Evolutionary conservation across 306 rosid species (phyloP), one percentile per base, ranked within the genome.

Genomic region (Biancaea sappan): DNA sequence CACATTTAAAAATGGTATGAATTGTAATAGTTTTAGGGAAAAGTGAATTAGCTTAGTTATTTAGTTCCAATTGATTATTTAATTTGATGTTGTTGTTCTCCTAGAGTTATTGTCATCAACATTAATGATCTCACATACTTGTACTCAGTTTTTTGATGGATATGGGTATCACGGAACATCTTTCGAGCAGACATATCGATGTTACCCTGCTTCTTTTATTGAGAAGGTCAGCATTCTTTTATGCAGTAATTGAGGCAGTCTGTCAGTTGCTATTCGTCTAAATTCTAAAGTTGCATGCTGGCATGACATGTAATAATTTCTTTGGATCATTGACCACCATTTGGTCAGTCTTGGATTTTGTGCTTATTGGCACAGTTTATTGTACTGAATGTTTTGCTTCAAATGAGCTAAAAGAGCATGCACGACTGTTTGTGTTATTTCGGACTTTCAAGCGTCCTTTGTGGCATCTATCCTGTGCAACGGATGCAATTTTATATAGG

Each of bases 201-300:
- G 94, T 59, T 89, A 82, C 79, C 85, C 94, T 1, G 86, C 91
- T 53, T 86, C 94, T 6, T 89, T 85, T 77, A 86, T 89, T 66
- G 89, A 89, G 21, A 89, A 89, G 94, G 94, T 89, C 41, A 29
- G 70, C 43, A n/a, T 75, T 65, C 61, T 35, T 69, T 22, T 18
- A n/a, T 40, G 1, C 24, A 41, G 19, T 44, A 10, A 46, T 66
- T 44, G 1, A 16, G 35, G 28, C 35, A 26, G 10, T 2, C 4
- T 10, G 51, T 13, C 19, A 38, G 26, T 40, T 38, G 50, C 25
- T 59, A 16, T 60, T 32, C 25, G 16, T 53, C 32, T 53, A 41
- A 37, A 37, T 2, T 53, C 32, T 53, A 41, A 37, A 37, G 11
- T 21, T 1, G 4, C 12, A 8, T 2, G 41, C 41, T 37, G 41